A percentile compares a stretch with the other conserved stretches of the same genome.
phyloP scores from a whole-genome alignment of 306 rosid species.

The Ammopiptanthus mongolicus region DNA sequence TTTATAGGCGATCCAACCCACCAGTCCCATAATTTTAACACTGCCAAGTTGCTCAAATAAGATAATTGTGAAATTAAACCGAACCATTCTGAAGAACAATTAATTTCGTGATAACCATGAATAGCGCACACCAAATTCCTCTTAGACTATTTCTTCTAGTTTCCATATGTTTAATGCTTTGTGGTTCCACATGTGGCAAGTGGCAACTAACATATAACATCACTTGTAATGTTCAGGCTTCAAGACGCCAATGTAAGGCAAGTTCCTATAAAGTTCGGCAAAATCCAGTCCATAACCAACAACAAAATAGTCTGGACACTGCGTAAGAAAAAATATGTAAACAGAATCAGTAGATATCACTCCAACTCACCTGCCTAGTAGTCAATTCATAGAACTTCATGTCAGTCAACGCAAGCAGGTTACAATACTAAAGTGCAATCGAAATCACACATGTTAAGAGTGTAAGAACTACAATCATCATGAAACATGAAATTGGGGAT shows the following conservation, averaged over 20 bases:
- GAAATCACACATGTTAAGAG: neutral
- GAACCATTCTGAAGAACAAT: neutral
- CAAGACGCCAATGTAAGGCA: slow-evolving; percentile 85
- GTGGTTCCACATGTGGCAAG: neutral
- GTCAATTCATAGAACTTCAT: slow-evolving; percentile 6
- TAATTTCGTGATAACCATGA: neutral
- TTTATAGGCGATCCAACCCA: too few relatives aligned
- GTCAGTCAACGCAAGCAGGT: neutral
- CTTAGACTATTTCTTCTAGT: neutral
- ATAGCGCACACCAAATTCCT: neutral
- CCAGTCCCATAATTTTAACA: too few relatives aligned
- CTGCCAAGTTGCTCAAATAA: too few relatives aligned
- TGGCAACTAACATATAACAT: neutral
- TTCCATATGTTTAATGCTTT: neutral
- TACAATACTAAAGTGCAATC: neutral
- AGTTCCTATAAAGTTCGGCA: slow-evolving; percentile 72
- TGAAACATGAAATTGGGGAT: neutral
- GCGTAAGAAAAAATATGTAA: slow-evolving; percentile 27
- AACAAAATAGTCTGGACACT: slow-evolving; percentile 84
- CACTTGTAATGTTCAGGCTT: slow-evolving; percentile 64
- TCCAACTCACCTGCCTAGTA: neutral
- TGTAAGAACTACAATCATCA: neutral
- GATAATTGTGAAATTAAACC: neutral
- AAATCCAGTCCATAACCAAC: slow-evolving; percentile 95
- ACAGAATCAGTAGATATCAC: neutral